Evolutionary conservation across 2,329 filamentous ascomycete species (phyloP).

Genomic region (Fusarium bactridioides): DNA sequence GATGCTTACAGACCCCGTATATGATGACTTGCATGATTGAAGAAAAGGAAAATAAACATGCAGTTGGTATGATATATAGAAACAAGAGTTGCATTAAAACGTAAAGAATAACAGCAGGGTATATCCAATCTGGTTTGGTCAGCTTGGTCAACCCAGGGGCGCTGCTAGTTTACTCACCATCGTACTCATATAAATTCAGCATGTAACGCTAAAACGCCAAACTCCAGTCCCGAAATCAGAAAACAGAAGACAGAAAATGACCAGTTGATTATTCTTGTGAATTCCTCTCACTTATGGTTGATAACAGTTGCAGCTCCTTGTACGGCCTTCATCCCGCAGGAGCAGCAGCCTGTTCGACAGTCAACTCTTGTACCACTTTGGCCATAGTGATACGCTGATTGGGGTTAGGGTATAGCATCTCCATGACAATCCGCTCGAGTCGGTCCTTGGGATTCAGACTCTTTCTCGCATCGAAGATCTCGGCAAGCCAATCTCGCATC

Average conservation of each 20-base stretch:
- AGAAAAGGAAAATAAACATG: not conserved
- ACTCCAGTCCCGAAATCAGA: constrained; percentile 19
- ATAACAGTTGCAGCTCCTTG: constrained; percentile 1
- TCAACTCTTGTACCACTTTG: constrained; percentile 57
- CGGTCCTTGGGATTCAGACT: constrained; percentile 56
- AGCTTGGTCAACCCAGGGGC: not conserved
- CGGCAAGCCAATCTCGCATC: constrained; percentile 65
- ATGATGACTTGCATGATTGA: not conserved
- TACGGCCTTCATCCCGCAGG: constrained; percentile 13
- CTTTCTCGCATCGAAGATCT: constrained; percentile 59
- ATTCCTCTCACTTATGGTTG: not conserved
- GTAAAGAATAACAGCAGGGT: constrained; percentile 26
- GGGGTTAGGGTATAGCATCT: constrained; percentile 63
- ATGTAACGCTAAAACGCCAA: constrained; percentile 11
- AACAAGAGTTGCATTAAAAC: not conserved
- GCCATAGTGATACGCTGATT: constrained; percentile 62
- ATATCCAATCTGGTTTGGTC: constrained; percentile 36
- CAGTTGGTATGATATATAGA: not conserved
- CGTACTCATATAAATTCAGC: constrained; percentile 17
- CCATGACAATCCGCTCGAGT: constrained; percentile 60
- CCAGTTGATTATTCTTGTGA: constrained; percentile 2
- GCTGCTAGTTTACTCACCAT: constrained; percentile 26
- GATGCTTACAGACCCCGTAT: not conserved
- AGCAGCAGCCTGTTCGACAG: constrained; percentile 38
- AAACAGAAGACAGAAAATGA: constrained; percentile 14